phyloP scores from a whole-genome alignment of 2,329 filamentous ascomycete genomes.

The Penicillium sp. region DNA sequence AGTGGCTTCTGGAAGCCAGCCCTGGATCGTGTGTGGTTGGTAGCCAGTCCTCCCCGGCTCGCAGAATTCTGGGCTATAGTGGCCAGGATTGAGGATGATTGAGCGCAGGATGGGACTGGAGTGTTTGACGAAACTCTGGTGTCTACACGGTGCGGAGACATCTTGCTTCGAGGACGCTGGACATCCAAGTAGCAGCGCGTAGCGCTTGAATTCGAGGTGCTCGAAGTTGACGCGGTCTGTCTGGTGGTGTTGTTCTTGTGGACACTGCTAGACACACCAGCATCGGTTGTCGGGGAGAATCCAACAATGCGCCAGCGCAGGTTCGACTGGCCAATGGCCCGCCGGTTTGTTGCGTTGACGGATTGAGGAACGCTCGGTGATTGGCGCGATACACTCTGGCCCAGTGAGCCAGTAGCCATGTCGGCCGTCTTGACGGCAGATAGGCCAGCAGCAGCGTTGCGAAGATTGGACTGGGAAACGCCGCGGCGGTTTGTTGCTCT shows the following conservation, averaged over 20 bases:
- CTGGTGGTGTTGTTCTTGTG: slow-evolving; percentile 6
- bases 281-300: background rate
- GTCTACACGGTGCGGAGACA: background rate
- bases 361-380: background rate
- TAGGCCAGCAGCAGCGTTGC: background rate
- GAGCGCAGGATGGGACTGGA: background rate
- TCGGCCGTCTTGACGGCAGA: slow-evolving; percentile 2
- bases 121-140: background rate
- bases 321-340: slow-evolving; percentile 7
- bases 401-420: background rate
- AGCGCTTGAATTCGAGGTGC: background rate
- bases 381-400: background rate
- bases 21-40: background rate
- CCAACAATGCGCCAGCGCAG: slow-evolving; percentile 18
- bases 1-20: background rate
- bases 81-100: background rate
- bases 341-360: background rate
- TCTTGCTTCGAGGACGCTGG: slow-evolving; percentile 7
- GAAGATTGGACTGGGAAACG: background rate
- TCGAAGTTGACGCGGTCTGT: slow-evolving; percentile 4
- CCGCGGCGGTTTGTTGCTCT: background rate
- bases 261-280: background rate
- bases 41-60: background rate
- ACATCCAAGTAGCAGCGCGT: slow-evolving; percentile 6
- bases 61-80: background rate